Evolutionary conservation across 2,329 filamentous ascomycete genomes (phyloP), one percentile per base, ranked within the genome.

Genomic region (Xylaria sp.): DNA sequence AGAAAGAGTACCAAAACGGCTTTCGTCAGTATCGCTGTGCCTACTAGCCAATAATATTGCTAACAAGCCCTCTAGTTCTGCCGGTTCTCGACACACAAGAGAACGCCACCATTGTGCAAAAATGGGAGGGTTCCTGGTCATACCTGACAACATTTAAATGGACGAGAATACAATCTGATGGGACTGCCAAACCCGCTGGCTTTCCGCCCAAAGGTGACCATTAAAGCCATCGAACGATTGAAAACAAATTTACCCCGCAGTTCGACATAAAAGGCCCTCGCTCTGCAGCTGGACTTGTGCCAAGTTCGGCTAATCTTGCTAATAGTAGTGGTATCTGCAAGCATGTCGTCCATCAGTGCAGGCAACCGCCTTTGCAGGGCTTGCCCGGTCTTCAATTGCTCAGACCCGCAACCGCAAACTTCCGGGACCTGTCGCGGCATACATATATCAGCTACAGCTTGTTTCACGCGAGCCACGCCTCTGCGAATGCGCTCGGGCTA

Each of bases 51-150:
- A 31, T 15, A 60, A 69, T 70, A 31, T 69, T 65, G 69, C 57
- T 15, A 17, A 76, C 77, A 38, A 19, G 40, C 23, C 11, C 7
- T 40, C 15, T 57, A 89, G 87, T 87, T 63, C 77, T 96, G 42
- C 94, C 94, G 0, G 91, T 97, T 73, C 79, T 97, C 57, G 85
- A 87, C 58, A 84, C 88, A 43, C 81, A 83, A 42, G 84, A 88
- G 50, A 92, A 89, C 68, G 78, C 91, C 54, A 78, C 83, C 60
- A 83, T 85, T 67, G 77, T 98, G 42, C 84, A 87, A 66, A 82
- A 83, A 21, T 98, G 93, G 92, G 90, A 92, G 67, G 91, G 91
- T 3, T 86, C 91, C 25, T 98, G 94, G 94, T 84, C 91, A 8
- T 89, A 90, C 70, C 83, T 97, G 65, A 87, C 88, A 35, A 89